These are phyloP conservation scores for Aspergillus incahuasiensis DNA, from an alignment of 495 filamentous ascomycete species.

Conservation along the genomic window DNA sequence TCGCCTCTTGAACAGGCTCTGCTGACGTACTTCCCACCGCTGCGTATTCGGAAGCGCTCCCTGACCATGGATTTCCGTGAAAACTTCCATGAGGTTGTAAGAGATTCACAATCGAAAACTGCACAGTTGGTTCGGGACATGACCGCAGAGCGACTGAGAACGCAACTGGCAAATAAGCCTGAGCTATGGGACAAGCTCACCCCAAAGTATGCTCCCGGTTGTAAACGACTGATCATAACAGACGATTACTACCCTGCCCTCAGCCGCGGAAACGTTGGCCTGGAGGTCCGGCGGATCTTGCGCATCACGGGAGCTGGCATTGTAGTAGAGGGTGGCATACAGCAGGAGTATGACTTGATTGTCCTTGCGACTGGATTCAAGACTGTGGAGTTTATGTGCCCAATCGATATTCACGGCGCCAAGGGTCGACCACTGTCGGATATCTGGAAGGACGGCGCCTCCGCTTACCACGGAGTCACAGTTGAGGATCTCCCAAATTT, in stretches of 20 bases:
- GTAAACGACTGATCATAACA: slow-evolving; percentile 51
- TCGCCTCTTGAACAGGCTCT: slow-evolving; percentile 31
- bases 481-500: slow-evolving; percentile 53
- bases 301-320: slow-evolving; percentile 41
- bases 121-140: slow-evolving; percentile 29
- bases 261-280: slow-evolving; percentile 34
- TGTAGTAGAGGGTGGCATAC: slow-evolving; percentile 31
- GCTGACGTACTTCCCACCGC: slow-evolving; percentile 40
- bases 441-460: slow-evolving; percentile 46
- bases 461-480: slow-evolving; percentile 43
- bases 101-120: slow-evolving; percentile 29
- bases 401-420: slow-evolving; percentile 46
- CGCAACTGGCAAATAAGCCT: slow-evolving; percentile 32
- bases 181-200: slow-evolving; percentile 47
- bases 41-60: slow-evolving; percentile 45
- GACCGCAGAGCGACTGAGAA: slow-evolving; percentile 27
- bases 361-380: slow-evolving; percentile 54
- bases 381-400: slow-evolving; percentile 51
- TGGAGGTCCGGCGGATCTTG: slow-evolving; percentile 46
- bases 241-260: slow-evolving; percentile 54
- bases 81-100: slow-evolving; percentile 34
- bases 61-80: slow-evolving; percentile 47
- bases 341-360: slow-evolving; percentile 48
- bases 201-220: slow-evolving; percentile 49
- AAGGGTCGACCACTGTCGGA: slow-evolving; percentile 38